phyloP scores from a whole-genome alignment of 2,329 filamentous ascomycete genomes.

The Sclerotinia trifoliorum region DNA sequence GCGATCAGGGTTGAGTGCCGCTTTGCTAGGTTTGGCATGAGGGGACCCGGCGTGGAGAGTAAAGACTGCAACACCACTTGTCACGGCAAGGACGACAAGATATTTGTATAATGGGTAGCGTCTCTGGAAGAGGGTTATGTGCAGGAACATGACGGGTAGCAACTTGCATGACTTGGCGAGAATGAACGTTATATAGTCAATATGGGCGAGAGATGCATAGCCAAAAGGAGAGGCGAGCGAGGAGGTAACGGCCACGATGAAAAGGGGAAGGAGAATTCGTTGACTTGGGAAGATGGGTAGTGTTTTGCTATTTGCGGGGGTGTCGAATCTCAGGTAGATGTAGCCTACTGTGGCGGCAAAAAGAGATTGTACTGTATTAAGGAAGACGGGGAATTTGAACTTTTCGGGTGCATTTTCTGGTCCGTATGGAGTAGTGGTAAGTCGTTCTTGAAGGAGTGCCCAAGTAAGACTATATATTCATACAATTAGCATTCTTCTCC shows the following conservation, averaged over 20 bases:
- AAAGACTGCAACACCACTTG: constrained; percentile 89
- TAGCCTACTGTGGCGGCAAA: constrained; percentile 83
- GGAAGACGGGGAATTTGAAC: constrained; percentile 91
- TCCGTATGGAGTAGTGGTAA: constrained; percentile 88
- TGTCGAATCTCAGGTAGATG: constrained; percentile 72
- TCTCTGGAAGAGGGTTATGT: constrained; percentile 86
- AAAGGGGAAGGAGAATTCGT: constrained; percentile 72
- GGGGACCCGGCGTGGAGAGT: constrained; percentile 78
- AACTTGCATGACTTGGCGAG: constrained; percentile 98
- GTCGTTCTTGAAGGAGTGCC: constrained; percentile 94
- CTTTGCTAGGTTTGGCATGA: constrained; percentile 47
- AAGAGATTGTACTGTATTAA: constrained; percentile 92
- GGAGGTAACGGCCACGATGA: constrained; percentile 82
- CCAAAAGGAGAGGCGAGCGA: constrained; percentile 93
- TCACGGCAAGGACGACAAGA: constrained; percentile 86
- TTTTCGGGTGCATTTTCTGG: constrained; percentile 61
- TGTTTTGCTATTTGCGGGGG: constrained; percentile 49
- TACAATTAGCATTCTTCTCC: constrained; percentile 9
- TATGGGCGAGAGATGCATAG: constrained; percentile 86
- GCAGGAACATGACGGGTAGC: constrained; percentile 96
- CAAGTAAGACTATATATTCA: constrained; percentile 71
- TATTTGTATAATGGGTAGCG: constrained; percentile 96
- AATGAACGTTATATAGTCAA: constrained; percentile 98
- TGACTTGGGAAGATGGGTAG: constrained; percentile 74
- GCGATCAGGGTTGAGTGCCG: constrained; percentile 48